Evolutionary conservation across 306 rosid species (phyloP).

Genomic region (Mucuna pruriens): DNA sequence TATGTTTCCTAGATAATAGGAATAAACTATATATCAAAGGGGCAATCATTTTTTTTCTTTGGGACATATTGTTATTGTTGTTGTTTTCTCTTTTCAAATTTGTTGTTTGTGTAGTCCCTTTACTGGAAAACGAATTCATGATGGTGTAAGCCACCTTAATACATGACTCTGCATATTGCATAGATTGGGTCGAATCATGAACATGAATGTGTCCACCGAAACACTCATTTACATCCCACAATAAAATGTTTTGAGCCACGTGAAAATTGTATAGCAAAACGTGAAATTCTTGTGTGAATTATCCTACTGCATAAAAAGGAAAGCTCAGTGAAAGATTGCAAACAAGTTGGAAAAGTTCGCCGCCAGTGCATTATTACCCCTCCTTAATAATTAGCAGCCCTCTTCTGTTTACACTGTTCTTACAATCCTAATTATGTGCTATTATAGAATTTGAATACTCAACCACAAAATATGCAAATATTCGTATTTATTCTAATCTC

Average conservation of each 20-base stretch:
- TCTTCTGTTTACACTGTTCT: neutral
- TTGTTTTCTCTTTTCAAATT: neutral
- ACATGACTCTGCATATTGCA: neutral
- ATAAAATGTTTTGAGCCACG: neutral
- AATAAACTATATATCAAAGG: neutral
- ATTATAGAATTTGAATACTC: neutral
- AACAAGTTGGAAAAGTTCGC: neutral
- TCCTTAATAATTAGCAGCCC: neutral
- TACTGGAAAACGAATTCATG: neutral
- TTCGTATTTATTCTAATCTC: neutral
- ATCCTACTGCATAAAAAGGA: neutral
- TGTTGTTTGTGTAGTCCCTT: neutral
- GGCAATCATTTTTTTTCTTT: neutral
- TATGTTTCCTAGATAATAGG: conserved; percentile 5
- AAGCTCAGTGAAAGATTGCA: neutral
- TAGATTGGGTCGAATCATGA: neutral
- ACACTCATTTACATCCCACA: neutral
- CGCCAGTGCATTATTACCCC: neutral
- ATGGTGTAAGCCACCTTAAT: neutral
- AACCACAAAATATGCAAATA: neutral
- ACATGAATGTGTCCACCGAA: neutral
- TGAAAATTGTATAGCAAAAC: neutral
- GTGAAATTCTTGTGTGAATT: neutral
- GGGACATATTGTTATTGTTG: neutral
- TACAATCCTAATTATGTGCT: neutral